Evolutionary conservation across 208 protist genomes (phyloP), one percentile per base, ranked within the genome.

Genomic region (Kentomonas sorsogonicus): DNA sequence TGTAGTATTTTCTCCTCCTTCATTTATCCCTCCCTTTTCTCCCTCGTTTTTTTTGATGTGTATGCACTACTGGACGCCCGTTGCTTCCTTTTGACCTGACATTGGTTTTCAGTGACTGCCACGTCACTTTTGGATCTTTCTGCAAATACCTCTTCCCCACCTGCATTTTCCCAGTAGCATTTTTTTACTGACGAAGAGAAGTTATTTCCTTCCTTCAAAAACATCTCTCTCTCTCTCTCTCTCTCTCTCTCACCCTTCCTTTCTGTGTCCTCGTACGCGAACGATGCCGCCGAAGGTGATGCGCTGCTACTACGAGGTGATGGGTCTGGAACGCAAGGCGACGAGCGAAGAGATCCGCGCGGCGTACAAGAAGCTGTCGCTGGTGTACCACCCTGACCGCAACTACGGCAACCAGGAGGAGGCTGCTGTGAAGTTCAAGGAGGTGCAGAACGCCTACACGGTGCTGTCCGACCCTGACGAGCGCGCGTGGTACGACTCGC

Each of bases 401-500:
- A 97, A 97, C 72, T 90, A 85, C 56, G 83, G 77, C 26, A 88
- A 91, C 62, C 71, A 75, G 40, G 80, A 92, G 29, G 78, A 82
- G 55, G 77, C 87, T 0, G 83, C 72, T 15, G 47, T 66, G 13
- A 68, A 60, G 62, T 97, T 97, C 57, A 94, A 94, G 53, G 84
- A 90, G 38, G 84, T 94, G 41, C 76, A 92, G 41, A 91, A 97
- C 47, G 91, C 91, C 10, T 97, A 97, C 73, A 66, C 82, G 0
- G 62, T 95, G 43, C 74, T 97, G 40, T 88, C 76, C 57, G 89
- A 97, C 60, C 51, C 77, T 10, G 53, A 90, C 23, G 88, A 94
- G 63, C 85, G 89, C 10, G 83, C 77, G 6, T 91, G 84, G 85
- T 97, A 97, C 64, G 91, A 97, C 67, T 72, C 85, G n/a, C 89